Conservation (phyloP, 192 early-diverging fungal species). For the Haplosporangium gracile region DNA sequence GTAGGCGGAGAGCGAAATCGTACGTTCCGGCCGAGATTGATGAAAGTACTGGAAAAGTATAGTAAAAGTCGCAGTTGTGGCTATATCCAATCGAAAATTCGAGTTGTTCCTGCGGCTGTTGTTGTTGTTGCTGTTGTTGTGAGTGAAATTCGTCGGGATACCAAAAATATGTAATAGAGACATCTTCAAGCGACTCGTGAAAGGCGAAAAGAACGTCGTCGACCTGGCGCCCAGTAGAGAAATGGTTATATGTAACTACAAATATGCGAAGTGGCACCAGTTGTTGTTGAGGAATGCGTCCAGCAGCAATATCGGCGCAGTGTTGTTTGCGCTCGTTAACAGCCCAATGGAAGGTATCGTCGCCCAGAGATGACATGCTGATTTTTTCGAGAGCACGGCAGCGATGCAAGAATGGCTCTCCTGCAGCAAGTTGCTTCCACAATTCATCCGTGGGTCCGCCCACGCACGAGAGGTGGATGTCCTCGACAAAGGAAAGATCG, state of each 20-base stretch:
- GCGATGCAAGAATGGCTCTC: neutral
- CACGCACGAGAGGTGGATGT: neutral
- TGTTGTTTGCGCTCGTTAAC: neutral
- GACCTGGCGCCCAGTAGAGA: neutral
- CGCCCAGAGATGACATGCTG: neutral
- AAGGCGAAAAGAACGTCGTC: neutral
- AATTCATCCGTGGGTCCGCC: too few species aligned
- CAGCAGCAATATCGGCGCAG: neutral
- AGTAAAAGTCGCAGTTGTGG: neutral
- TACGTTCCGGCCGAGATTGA: neutral
- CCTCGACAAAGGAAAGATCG: neutral
- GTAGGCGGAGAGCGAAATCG: neutral
- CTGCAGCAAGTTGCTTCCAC: too few species aligned
- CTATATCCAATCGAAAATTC: neutral
- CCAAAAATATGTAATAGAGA: neutral
- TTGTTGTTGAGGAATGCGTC: neutral
- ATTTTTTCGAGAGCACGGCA: conserved; percentile 4
- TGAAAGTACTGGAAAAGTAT: neutral
- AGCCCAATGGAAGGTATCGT: conserved; percentile 18
- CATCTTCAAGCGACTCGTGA: neutral
- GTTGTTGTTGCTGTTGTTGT: too few species aligned
- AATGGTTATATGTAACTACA: neutral
- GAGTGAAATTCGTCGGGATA: neutral
- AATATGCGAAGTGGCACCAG: neutral
- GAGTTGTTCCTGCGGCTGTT: neutral